Conservation (phyloP, 306 rosid species). For the Gastrolobium bilobum region DNA sequence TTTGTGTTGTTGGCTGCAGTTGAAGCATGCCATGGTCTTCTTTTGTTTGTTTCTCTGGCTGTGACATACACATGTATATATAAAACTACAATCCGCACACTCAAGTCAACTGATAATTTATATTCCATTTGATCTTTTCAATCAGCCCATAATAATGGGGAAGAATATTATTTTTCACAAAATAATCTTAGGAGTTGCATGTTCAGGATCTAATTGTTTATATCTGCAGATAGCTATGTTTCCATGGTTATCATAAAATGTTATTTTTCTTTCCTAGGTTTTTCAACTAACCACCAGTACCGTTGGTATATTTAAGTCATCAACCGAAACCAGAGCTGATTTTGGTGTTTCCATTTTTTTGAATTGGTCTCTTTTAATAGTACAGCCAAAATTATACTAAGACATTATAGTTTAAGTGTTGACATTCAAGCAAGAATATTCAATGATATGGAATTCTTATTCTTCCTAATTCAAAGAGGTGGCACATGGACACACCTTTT, state of each 20-base stretch:
- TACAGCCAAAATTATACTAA: not conserved
- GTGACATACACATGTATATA: not conserved
- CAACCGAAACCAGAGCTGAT: not conserved
- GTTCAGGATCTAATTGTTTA: too few species aligned
- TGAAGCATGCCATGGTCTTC: not conserved
- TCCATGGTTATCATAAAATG: too few species aligned
- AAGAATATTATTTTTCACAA: too few species aligned
- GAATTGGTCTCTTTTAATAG: too few species aligned
- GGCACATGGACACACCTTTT: constrained; percentile 10
- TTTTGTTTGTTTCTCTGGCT: not conserved
- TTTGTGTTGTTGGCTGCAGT: not conserved
- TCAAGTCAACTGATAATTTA: not conserved
- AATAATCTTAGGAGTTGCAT: too few species aligned
- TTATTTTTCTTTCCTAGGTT: too few species aligned
- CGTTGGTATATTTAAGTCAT: not conserved
- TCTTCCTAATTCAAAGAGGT: constrained; percentile 1
- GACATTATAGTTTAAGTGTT: not conserved
- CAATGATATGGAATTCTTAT: not conserved
- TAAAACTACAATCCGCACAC: not conserved
- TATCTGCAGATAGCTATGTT: too few species aligned
- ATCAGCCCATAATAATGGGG: not conserved
- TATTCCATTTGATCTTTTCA: constrained; percentile 4
- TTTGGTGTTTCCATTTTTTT: not conserved
- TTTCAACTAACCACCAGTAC: not conserved
- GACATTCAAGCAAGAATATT: not conserved